Conservation (phyloP, 108 stramenopile genomes). For the Cyclotella choctawhatcheeana region DNA sequence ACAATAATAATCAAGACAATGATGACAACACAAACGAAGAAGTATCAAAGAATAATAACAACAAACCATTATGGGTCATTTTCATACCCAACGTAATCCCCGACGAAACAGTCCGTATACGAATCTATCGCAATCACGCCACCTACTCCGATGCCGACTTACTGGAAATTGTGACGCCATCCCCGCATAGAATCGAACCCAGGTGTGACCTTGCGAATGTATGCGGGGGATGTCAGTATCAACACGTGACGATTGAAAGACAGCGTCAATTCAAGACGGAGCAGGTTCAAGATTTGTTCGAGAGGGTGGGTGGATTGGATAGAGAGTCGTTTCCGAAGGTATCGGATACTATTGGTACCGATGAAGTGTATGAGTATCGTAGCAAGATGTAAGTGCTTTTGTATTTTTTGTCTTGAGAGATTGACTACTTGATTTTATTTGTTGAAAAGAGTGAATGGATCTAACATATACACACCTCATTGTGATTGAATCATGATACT, state of each 20-base stretch:
- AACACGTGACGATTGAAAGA: conserved; percentile 87
- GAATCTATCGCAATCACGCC: conserved; percentile 88
- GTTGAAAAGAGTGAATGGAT: background rate
- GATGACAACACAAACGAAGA: conserved; percentile 6
- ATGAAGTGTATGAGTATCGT: conserved; percentile 88
- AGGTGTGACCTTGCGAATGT: conserved; percentile 75
- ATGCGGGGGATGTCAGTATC: conserved; percentile 98
- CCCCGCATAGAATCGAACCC: conserved; percentile 82
- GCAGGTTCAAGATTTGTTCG: conserved; percentile 85
- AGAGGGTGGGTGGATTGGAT: conserved; percentile 68
- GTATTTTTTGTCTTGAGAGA: background rate
- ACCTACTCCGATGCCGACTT: conserved; percentile 92
- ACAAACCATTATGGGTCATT: conserved; percentile 81
- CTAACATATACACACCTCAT: too few species aligned
- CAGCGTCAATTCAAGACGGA: conserved; percentile 94
- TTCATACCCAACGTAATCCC: conserved; percentile 92
- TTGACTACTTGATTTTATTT: background rate
- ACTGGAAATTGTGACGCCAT: conserved; percentile 76
- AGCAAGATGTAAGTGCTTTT: conserved; percentile 69
- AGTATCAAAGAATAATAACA: background rate
- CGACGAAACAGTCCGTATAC: conserved; percentile 79
- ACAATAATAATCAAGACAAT: too few species aligned
- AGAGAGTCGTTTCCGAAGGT: conserved; percentile 49
- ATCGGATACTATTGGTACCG: conserved; percentile 82
- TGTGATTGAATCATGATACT: too few species aligned